Conservation (phyloP, 805 yeast species). For the Saccharomycopsis sp. region DNA sequence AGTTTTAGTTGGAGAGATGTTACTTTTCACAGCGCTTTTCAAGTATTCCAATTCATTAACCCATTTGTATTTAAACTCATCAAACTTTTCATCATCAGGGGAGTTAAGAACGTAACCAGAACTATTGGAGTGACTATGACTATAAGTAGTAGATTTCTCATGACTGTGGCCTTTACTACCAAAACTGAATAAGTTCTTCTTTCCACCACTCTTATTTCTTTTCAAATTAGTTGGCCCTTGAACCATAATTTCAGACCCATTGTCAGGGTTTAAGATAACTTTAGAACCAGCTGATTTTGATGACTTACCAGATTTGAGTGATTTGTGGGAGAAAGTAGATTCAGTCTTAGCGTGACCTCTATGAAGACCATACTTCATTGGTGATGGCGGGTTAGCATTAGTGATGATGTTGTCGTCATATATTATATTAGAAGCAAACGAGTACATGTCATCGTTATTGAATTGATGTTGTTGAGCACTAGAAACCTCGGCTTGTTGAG, state of each 20-base stretch:
- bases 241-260: conserved; percentile 20
- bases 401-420: conserved; percentile 20
- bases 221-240: conserved; percentile 14
- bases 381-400: conserved; percentile 21
- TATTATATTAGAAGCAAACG: conserved; percentile 17
- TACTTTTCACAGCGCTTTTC: background rate
- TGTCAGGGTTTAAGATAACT: conserved; percentile 17
- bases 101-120: background rate
- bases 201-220: conserved; percentile 8
- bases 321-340: conserved; percentile 10
- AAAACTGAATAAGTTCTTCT: conserved; percentile 9
- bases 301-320: conserved; percentile 11
- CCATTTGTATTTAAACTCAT: conserved; percentile 16
- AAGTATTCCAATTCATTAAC: conserved; percentile 7
- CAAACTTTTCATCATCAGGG: conserved; percentile 2
- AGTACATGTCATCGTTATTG: conserved; percentile 9
- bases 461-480: conserved; percentile 1
- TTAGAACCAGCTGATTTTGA: conserved; percentile 4
- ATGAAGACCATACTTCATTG: conserved; percentile 14
- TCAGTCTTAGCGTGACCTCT: conserved; percentile 17
- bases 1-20: background rate
- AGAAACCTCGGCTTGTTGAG: background rate
- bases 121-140: background rate
- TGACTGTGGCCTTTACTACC: background rate
- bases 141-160: conserved; percentile 5